Conservation (phyloP, 106 monocot species). For the Xerophyta viscosa region DNA sequence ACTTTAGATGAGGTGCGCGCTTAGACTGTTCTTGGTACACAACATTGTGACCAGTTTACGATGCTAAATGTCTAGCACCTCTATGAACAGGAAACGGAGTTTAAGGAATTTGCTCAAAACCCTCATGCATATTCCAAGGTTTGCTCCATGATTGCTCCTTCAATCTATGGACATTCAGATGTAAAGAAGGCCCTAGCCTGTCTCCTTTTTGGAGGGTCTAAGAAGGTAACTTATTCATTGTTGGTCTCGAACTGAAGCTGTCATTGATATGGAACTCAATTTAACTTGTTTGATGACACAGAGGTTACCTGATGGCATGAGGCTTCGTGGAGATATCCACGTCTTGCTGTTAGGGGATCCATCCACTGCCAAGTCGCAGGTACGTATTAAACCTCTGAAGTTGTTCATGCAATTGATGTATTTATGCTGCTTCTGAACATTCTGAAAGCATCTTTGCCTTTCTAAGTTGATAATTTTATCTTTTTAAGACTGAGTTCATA, state of each 20-base stretch:
- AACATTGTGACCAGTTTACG: too few relatives aligned
- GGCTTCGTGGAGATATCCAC: conserved; percentile 95
- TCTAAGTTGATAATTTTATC: too few relatives aligned
- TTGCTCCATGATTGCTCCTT: conserved; percentile 89
- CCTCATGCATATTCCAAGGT: conserved; percentile 81
- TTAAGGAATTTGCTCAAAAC: conserved; percentile 91
- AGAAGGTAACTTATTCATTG: conserved; percentile 63
- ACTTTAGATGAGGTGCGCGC: conserved; percentile 65
- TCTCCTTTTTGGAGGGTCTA: conserved; percentile 88
- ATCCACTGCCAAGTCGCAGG: conserved; percentile 99
- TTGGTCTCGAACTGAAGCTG: too few relatives aligned
- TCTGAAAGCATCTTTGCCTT: too few relatives aligned
- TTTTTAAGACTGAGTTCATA: too few relatives aligned
- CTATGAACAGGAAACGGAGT: conserved; percentile 52
- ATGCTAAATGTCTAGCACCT: neutral
- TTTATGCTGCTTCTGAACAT: neutral
- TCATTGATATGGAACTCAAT: neutral
- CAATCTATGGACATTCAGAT: conserved; percentile 93
- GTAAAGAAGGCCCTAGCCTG: conserved; percentile 96
- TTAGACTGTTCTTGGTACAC: neutral
- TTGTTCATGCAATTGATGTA: too few relatives aligned
- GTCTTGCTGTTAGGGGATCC: conserved; percentile 91
- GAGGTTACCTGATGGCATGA: conserved; percentile 90
- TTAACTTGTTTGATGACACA: conserved; percentile 17
- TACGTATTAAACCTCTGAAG: conserved; percentile 6